Conservation (phyloP, 805 yeast species). For the Barnettozyma pratensis region DNA sequence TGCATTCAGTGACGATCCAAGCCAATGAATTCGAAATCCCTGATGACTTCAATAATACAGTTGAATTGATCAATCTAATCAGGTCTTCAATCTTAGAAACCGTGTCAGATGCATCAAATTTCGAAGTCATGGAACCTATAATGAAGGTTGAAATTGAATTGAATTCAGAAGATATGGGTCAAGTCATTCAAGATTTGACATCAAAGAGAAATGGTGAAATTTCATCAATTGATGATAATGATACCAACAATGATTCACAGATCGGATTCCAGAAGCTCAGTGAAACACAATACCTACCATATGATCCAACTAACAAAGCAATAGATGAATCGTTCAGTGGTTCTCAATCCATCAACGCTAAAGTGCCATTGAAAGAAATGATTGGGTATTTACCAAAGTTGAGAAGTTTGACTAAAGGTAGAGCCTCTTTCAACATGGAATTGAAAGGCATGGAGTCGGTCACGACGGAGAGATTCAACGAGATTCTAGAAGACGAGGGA, state of each 20-base stretch:
- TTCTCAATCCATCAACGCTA: conserved; percentile 59
- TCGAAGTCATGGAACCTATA: conserved; percentile 76
- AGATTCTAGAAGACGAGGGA: conserved; percentile 26
- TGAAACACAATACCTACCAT: conserved; percentile 63
- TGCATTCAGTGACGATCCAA: conserved; percentile 55
- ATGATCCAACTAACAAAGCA: conserved; percentile 50
- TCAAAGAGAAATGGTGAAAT: conserved; percentile 75
- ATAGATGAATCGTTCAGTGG: conserved; percentile 19
- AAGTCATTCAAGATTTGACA: conserved; percentile 78
- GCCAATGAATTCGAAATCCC: conserved; percentile 49
- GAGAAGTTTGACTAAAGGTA: conserved; percentile 83
- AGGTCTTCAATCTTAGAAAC: conserved; percentile 42
- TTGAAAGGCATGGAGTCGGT: conserved; percentile 70
- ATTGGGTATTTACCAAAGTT: conserved; percentile 77
- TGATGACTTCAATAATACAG: conserved; percentile 36
- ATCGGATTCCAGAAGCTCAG: conserved; percentile 52
- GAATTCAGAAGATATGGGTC: conserved; percentile 70
- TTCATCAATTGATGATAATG: conserved; percentile 63
- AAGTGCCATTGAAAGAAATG: conserved; percentile 85
- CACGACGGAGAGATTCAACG: conserved; percentile 42
- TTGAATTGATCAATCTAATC: conserved; percentile 39
- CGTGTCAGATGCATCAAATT: conserved; percentile 26
- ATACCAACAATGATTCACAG: conserved; percentile 29
- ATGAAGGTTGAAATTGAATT: conserved; percentile 72
- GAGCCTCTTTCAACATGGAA: conserved; percentile 78